These are phyloP conservation scores for Ceratobasidium sp. DNA, from an alignment of 1,284 basidiomycete genomes.

Conservation along the genomic window DNA sequence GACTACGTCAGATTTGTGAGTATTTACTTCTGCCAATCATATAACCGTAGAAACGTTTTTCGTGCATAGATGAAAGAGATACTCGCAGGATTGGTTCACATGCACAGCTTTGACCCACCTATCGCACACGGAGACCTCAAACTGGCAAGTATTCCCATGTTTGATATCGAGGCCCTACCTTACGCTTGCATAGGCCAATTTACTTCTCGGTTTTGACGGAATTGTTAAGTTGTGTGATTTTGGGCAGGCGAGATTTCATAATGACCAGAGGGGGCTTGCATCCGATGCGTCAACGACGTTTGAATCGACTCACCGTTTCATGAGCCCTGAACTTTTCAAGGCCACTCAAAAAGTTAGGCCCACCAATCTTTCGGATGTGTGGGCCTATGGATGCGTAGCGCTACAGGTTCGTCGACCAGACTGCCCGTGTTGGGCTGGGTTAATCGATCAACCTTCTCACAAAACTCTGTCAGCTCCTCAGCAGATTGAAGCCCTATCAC, in stretches of 20 bases:
- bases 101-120: conserved; percentile 14
- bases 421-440: no score
- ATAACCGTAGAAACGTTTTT: neutral
- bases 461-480: conserved; percentile 3
- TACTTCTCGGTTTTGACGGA: neutral
- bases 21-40: neutral
- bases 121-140: conserved; percentile 25
- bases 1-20: conserved; percentile 21
- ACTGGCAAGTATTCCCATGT: neutral
- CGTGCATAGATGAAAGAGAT: conserved; percentile 9
- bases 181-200: conserved; percentile 1
- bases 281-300: conserved; percentile 1
- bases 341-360: neutral
- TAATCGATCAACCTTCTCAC: no score
- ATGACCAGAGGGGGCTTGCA: neutral
- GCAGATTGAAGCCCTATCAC: conserved; percentile 10
- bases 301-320: conserved; percentile 13
- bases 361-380: conserved; percentile 18
- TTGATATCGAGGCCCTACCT: neutral
- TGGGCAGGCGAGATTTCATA: neutral
- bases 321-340: conserved; percentile 27
- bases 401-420: neutral
- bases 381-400: conserved; percentile 29
- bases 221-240: conserved; percentile 19
- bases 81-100: conserved; percentile 6